These are phyloP conservation scores for Nemania sp. DNA, from an alignment of 2,329 filamentous ascomycete genomes.

Conservation along the genomic window DNA sequence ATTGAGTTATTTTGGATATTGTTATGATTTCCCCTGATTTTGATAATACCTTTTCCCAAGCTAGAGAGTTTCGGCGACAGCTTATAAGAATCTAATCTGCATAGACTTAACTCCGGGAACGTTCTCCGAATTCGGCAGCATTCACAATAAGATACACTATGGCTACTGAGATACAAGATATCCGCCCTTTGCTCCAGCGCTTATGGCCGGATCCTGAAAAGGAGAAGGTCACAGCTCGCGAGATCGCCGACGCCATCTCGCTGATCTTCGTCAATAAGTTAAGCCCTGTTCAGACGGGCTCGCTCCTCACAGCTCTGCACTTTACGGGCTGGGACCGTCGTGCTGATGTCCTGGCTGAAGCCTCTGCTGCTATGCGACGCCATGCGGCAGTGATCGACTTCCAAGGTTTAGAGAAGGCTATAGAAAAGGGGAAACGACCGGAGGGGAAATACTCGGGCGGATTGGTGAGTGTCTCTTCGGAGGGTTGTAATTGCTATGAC, in stretches of 20 bases:
- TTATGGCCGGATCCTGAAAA: slow-evolving; percentile 71
- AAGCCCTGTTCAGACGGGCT: slow-evolving; percentile 87
- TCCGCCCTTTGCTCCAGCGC: slow-evolving; percentile 79
- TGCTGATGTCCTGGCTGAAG: slow-evolving; percentile 87
- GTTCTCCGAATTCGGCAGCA: slow-evolving; percentile 25
- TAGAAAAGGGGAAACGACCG: slow-evolving; percentile 69
- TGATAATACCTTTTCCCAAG: not conserved
- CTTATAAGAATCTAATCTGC: slow-evolving; percentile 4
- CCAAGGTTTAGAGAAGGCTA: slow-evolving; percentile 68
- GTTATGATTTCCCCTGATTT: not conserved
- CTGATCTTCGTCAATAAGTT: slow-evolving; percentile 92
- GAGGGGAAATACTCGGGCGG: slow-evolving; percentile 85
- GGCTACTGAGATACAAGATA: slow-evolving; percentile 54
- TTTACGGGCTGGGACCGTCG: slow-evolving; percentile 88
- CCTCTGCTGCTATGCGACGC: slow-evolving; percentile 84
- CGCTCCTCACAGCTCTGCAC: slow-evolving; percentile 89
- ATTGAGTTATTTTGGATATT: slow-evolving; percentile 16
- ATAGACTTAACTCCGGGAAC: too few relatives aligned
- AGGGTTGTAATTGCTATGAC: not conserved
- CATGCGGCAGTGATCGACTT: slow-evolving; percentile 80
- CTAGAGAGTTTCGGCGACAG: not conserved
- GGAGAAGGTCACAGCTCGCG: slow-evolving; percentile 73
- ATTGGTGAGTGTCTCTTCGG: slow-evolving; percentile 69
- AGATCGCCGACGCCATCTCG: slow-evolving; percentile 90
- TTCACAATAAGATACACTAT: slow-evolving; percentile 10